Base-by-base conservation (phyloP, 352 stramenopile genomes). In the Phytophthora kernoviae region DNA sequence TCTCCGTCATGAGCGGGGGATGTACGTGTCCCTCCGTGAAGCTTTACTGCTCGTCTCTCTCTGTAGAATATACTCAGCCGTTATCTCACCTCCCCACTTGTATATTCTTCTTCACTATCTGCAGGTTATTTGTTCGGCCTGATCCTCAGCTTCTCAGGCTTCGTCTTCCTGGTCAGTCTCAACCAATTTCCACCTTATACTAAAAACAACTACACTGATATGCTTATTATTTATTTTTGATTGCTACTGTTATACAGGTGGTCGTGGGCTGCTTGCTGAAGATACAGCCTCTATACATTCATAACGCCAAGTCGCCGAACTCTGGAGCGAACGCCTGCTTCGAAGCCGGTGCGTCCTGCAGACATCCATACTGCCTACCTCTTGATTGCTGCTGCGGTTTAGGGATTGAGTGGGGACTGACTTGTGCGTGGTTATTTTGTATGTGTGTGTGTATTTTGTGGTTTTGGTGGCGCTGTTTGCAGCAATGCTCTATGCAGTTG, bases 81-180 rank as follows among this genome's bases (percentile, higher is more conserved):
- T n/a, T 15, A 39, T 41, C 18, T 49, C 1, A n/a, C 62, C 15
- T 58, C 24, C 24, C 24, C 24, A 0, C 48, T 14, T 47, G 11
- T 51, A 12, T 43, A 50, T 62, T 8, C 5, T 1, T 12, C 9
- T 44, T 48, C 52, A 10, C 4, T 27, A 5, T 0, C 33, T 69
- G 17, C 20, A 94, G 85, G 68, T 33, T 90, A 88, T 54, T 68
- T 94, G 24, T 89, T 79, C 39, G 84, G 82, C 56, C 83, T 82
- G 40, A 92, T 92, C 54, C 88, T 94, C 62, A 81, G 65, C 54
- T 94, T 94, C 55, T 58, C 78, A 0, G 85, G 85, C 30, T 88
- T 87, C 63, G 75, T 92, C 58, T 94, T 94, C 66, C 62, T 91
- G 70, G 84, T 94, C 55, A 34, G 21, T 60, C 44, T 22, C 54